phyloP scores from a whole-genome alignment of 179 eudicot species.

The Silene coronaria region DNA sequence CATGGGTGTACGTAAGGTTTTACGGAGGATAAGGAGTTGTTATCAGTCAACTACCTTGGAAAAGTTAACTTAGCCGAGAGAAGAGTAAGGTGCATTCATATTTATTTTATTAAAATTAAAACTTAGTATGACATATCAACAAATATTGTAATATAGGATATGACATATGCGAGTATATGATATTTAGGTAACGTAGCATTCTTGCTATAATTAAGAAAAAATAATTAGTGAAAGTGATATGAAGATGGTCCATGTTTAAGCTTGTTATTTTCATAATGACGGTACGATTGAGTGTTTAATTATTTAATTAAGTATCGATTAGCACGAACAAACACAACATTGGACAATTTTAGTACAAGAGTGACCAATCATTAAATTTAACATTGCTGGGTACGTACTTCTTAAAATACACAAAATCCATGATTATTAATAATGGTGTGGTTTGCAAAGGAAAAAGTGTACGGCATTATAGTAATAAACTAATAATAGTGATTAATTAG shows the following conservation, averaged over 20 bases:
- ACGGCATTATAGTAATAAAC: no score
- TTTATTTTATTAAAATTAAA: slow-evolving; percentile 1
- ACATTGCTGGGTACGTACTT: slow-evolving; percentile 4
- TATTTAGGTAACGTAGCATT: slow-evolving; percentile 15
- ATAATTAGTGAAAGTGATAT: slow-evolving; percentile 14
- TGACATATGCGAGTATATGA: slow-evolving; percentile 19
- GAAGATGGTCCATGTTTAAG: neutral
- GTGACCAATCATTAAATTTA: slow-evolving; percentile 13
- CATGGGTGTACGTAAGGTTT: slow-evolving; percentile 32
- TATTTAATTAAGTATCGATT: neutral
- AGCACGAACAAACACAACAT: neutral
- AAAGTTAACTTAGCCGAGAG: slow-evolving; percentile 15
- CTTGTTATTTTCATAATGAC: slow-evolving; percentile 18
- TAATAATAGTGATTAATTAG: no score
- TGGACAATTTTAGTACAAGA: neutral
- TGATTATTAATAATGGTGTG: neutral
- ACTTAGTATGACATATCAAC: slow-evolving; percentile 17
- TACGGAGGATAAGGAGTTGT: slow-evolving; percentile 32
- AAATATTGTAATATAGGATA: slow-evolving; percentile 12
- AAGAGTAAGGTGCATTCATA: slow-evolving; percentile 14
- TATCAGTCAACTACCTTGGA: slow-evolving; percentile 36
- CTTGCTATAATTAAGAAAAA: slow-evolving; percentile 21
- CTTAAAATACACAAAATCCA: slow-evolving; percentile 5
- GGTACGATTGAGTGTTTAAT: neutral
- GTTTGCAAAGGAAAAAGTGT: no score